Evolutionary conservation across 768 basidiomycete species (phyloP).

Genomic region (Fomitopsis pulvina): DNA sequence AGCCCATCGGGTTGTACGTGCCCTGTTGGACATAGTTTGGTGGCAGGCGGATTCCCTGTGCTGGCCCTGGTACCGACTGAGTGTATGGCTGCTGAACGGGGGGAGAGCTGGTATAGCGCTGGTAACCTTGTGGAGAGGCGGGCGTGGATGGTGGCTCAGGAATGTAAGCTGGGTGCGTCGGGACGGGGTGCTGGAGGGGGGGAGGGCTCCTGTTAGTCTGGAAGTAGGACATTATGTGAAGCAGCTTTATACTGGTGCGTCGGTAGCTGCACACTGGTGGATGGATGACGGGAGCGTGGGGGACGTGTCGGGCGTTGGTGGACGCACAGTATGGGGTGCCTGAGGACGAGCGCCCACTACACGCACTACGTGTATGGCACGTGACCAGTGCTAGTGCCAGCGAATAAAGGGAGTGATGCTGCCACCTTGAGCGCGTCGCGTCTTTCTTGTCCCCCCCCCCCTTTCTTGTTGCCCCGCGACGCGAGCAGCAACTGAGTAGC

Average conservation of each 20-base stretch:
- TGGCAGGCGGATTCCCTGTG: conserved; percentile 7
- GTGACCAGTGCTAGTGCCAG: background rate
- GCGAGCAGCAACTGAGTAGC: background rate
- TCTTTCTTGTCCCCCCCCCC: too few species aligned
- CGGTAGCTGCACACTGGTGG: too few species aligned
- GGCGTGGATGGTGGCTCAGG: conserved; percentile 78
- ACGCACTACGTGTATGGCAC: conserved; percentile 5
- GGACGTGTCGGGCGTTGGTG: background rate
- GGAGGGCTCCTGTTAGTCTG: conserved; percentile 53
- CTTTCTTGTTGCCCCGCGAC: too few species aligned
- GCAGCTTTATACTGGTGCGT: background rate
- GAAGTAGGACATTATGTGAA: conserved; percentile 26
- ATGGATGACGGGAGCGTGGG: too few species aligned
- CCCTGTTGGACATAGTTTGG: conserved; percentile 16
- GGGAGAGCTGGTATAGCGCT: conserved; percentile 64
- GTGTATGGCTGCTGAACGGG: conserved; percentile 25
- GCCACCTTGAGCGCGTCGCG: too few species aligned
- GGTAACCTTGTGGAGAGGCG: conserved; percentile 67
- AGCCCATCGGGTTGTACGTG: conserved; percentile 23
- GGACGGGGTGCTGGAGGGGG: conserved; percentile 81
- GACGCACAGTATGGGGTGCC: background rate
- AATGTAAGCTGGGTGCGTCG: conserved; percentile 81
- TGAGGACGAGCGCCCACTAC: conserved; percentile 1
- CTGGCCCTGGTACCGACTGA: conserved; percentile 19
- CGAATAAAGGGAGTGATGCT: background rate